Evolutionary conservation across 2,329 filamentous ascomycete species (phyloP), one percentile per base, ranked within the genome.

Genomic region (Colletotrichum magnum): DNA sequence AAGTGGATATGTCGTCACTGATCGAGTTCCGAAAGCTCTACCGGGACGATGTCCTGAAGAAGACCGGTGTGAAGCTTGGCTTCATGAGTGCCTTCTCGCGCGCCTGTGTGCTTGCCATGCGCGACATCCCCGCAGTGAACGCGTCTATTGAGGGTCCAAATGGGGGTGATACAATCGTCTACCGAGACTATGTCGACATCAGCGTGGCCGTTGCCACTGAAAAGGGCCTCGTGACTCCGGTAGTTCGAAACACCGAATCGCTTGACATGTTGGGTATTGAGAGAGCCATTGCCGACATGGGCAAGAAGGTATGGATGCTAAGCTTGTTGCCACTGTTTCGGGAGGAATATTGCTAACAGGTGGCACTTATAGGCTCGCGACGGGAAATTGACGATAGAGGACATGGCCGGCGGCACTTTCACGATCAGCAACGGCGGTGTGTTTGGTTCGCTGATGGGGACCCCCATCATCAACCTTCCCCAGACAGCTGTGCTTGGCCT

Each of bases 21-120:
- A 97, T 98, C 92, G 94, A 98, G 72, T 95, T 99, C 86, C 93
- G 96, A 75, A 98, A 97, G 82, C 87, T 94, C 54, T 98, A 98
- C 89, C 98, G 98, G 87, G 95, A 98, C 69, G 95, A 97, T 69
- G 86, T 98, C 24, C 86, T 98, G 67, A 97, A 98, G 88, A 97
- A 95, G 87, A 96, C 94, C 10, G 95, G 95, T 52, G 93, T 98
- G 68, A 99, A 98, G 87, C 92, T 99, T 62, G 96, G 96, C n/a
- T 99, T 98, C 86, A 98, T 99, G 95, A 96, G 94, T 80, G 95
- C 95, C 64, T 99, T 99, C 83, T 93, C 95, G 4, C 93, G 93
- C 72, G 96, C 96, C 56, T 93, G 90, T 75, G 90, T 97, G 52
- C 86, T 98, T 69, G 96, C 96, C 68, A 97, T 98, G 93, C 93